phyloP scores from a whole-genome alignment of 768 basidiomycete species.

The Clavulina sp. region DNA sequence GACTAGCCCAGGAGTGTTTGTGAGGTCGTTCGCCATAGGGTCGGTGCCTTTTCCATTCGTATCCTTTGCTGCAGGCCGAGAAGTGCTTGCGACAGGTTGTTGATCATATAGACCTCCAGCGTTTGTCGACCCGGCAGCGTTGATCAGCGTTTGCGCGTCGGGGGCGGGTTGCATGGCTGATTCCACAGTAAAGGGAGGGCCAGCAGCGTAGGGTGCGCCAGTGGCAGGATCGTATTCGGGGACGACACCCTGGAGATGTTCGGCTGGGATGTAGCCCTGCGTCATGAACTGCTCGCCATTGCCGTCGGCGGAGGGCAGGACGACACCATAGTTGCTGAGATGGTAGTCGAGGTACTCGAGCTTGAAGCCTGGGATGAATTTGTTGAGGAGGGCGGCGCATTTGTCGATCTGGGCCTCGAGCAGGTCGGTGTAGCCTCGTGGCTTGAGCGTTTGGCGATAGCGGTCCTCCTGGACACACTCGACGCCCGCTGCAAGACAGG shows the following conservation, averaged over 20 bases:
- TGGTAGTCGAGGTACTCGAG: constrained; percentile 49
- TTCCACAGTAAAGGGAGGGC: not conserved
- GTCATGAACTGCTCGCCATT: not conserved
- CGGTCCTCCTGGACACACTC: constrained; percentile 77
- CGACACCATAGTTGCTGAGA: constrained; percentile 45
- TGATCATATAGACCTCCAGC: too few species aligned
- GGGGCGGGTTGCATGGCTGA: not conserved
- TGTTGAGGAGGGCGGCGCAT: constrained; percentile 66
- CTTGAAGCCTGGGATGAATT: constrained; percentile 45
- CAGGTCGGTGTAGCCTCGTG: constrained; percentile 65
- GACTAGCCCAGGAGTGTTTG: constrained; percentile 27
- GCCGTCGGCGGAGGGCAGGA: constrained; percentile 18
- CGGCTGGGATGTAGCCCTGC: not conserved
- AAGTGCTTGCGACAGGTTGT: too few species aligned
- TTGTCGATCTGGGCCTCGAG: constrained; percentile 65
- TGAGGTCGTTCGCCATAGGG: constrained; percentile 64
- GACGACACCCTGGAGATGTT: not conserved
- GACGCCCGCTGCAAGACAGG: constrained; percentile 63
- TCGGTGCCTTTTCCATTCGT: constrained; percentile 73
- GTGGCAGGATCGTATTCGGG: not conserved
- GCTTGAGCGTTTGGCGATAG: constrained; percentile 71
- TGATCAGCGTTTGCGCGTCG: not conserved
- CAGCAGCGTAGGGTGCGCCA: not conserved
- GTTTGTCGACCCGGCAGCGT: too few species aligned
- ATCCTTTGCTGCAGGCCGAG: too few species aligned